These are phyloP conservation scores for Plantago elongata DNA, from an alignment of 257 asterid genomes.

Conservation along the genomic window DNA sequence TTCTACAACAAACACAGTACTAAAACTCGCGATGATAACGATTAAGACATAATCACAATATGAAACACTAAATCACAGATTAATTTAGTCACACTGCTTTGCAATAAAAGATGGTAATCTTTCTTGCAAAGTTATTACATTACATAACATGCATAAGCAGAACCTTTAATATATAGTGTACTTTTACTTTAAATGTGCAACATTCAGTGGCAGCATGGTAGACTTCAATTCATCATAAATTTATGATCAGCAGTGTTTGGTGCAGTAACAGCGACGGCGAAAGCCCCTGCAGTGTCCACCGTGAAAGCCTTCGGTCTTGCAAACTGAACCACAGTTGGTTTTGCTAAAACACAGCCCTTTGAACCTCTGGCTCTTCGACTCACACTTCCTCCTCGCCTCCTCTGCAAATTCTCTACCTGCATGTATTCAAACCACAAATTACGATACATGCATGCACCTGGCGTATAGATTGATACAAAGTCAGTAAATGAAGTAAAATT, in stretches of 20 bases:
- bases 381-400: slow-evolving; percentile 58
- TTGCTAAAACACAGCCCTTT: slow-evolving; percentile 43
- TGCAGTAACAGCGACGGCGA: slow-evolving; percentile 72
- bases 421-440: background rate
- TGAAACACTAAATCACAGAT: no score
- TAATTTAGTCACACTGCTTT: no score
- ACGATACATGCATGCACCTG: background rate
- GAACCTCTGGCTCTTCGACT: slow-evolving; percentile 54
- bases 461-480: background rate
- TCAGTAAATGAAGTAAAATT: background rate
- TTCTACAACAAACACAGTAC: no score
- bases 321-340: slow-evolving; percentile 49
- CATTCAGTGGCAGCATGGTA: background rate
- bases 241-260: slow-evolving; percentile 38
- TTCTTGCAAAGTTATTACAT: no score
- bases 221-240: slow-evolving; percentile 11
- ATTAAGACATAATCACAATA: no score
- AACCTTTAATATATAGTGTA: no score
- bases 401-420: slow-evolving; percentile 27
- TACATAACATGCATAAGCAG: no score
- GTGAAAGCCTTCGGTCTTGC: slow-evolving; percentile 61
- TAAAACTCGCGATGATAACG: no score
- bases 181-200: slow-evolving; percentile 2
- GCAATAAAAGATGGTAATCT: no score
- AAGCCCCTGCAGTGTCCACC: slow-evolving; percentile 74